Evolutionary conservation across 2,329 filamentous ascomycete genomes (phyloP), one percentile per base, ranked within the genome.

Genomic region (Juglanconis sp.): DNA sequence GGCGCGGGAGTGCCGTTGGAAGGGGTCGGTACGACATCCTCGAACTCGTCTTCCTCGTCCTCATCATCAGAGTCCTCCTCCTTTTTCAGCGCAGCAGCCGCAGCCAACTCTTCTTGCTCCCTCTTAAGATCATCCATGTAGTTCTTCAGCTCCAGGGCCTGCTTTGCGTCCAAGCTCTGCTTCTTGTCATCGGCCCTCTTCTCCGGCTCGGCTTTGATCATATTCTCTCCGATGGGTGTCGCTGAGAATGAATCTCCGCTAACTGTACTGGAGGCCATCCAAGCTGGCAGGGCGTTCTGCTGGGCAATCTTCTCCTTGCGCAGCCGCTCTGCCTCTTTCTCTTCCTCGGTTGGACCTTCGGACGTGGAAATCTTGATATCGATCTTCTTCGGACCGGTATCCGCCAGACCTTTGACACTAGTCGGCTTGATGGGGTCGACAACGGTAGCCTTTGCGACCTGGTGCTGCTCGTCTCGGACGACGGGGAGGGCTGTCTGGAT

Each of bases 211-310:
- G 79, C 77, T 61, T 77, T 73, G 4, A 57, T 55, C n/a, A 67
- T 55, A 10, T 57, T 54, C 15, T 68, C 64, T n/a, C 64, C 65
- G 6, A 69, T 69, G 35, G 72, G 68, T 49, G 77, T 78, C 32
- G 75, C 70, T 30, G 72, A 66, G 71, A 84, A 89, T n/a, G 83
- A 82, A 61, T 86, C 81, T 54, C 85, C 85, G 4, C 81, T 86
- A 52, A 91, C 82, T 2, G 88, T 91, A 64, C 87, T 89, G 59
- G 87, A 83, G 1, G 86, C 84, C 75, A 91, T 89, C 87, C 89
- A 91, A 8, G 81, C 76, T 2, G 89, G 89, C 62, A 92, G 74
- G 7, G 85, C 86, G 69, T 92, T 92, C 69, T 90, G 86, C 65
- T 80, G 78, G 1, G 86, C 84, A 64, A 87, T 79, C 71, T 85